phyloP scores from a whole-genome alignment of 1,284 basidiomycete genomes.

The Apiotrichum akiyoshidainum region DNA sequence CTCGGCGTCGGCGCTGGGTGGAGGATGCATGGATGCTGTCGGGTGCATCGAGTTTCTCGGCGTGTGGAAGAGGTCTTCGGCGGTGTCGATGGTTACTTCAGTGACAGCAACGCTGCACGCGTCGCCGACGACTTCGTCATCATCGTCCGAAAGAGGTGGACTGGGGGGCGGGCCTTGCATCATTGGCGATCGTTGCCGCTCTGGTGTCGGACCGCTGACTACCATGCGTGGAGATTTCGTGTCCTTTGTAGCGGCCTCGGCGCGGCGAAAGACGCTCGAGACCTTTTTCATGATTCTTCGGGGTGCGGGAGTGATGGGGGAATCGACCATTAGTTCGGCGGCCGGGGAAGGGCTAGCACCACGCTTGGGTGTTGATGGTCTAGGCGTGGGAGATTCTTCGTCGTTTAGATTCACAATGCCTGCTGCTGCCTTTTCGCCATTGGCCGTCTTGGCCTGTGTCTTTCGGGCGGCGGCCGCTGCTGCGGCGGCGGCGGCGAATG shows the following conservation, averaged over 20 bases:
- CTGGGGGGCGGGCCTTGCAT: slow-evolving; percentile 48
- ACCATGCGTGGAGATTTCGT: background rate
- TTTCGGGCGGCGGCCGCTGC: background rate
- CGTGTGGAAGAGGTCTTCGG: background rate
- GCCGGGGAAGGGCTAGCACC: background rate
- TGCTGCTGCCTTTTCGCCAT: too few species aligned
- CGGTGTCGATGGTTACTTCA: background rate
- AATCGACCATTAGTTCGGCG: background rate
- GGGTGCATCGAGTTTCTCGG: background rate
- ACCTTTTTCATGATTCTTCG: slow-evolving; percentile 34
- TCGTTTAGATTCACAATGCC: slow-evolving; percentile 1
- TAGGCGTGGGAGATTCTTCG: background rate
- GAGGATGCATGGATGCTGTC: background rate
- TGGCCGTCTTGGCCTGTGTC: background rate
- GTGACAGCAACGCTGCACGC: slow-evolving; percentile 11
- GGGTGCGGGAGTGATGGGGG: slow-evolving; percentile 3
- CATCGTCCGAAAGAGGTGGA: slow-evolving; percentile 42
- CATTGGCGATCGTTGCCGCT: slow-evolving; percentile 14
- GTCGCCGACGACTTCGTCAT: slow-evolving; percentile 9
- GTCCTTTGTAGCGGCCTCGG: slow-evolving; percentile 1
- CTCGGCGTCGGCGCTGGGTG: background rate
- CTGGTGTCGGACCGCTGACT: background rate
- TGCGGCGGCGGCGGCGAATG: background rate
- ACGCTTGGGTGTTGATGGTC: background rate
- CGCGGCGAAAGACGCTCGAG: slow-evolving; percentile 33